These are phyloP conservation scores for Leucosporidium yakuticum DNA, from an alignment of 768 basidiomycete genomes.

Conservation along the genomic window DNA sequence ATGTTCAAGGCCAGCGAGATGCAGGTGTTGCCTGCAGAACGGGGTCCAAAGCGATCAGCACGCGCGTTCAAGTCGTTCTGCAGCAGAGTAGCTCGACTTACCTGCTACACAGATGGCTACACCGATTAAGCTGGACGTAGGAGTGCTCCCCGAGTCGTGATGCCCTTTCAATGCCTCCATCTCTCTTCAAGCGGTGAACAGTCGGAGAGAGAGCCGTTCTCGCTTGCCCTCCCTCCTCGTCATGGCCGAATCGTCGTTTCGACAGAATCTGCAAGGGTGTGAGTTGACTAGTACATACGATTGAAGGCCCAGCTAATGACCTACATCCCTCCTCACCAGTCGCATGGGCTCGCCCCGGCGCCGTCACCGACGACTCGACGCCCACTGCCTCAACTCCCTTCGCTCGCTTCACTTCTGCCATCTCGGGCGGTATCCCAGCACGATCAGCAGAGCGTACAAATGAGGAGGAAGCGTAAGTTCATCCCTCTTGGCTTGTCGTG, in stretches of 20 bases:
- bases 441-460: constrained; percentile 73
- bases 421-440: constrained; percentile 81
- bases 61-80: too few species aligned
- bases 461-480: constrained; percentile 80
- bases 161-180: too few species aligned
- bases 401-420: constrained; percentile 75
- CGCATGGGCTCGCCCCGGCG: constrained; percentile 63
- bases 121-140: too few species aligned
- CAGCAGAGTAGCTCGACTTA: too few species aligned
- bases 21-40: not conserved
- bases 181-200: too few species aligned
- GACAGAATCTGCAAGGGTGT: constrained; percentile 32
- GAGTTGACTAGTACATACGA: not conserved
- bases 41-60: not conserved
- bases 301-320: not conserved
- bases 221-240: too few species aligned
- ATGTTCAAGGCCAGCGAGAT: constrained; percentile 6
- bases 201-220: too few species aligned
- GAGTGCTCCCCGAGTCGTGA: too few species aligned
- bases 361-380: constrained; percentile 61
- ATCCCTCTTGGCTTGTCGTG: not conserved
- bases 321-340: constrained; percentile 40
- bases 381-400: constrained; percentile 52
- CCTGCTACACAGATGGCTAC: too few species aligned
- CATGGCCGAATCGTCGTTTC: constrained; percentile 31